Percentiles rank a stretch among this genome's conserved stretches.
Conservation (phyloP, 768 basidiomycete species). For the Rhizopogon roseolus region DNA sequence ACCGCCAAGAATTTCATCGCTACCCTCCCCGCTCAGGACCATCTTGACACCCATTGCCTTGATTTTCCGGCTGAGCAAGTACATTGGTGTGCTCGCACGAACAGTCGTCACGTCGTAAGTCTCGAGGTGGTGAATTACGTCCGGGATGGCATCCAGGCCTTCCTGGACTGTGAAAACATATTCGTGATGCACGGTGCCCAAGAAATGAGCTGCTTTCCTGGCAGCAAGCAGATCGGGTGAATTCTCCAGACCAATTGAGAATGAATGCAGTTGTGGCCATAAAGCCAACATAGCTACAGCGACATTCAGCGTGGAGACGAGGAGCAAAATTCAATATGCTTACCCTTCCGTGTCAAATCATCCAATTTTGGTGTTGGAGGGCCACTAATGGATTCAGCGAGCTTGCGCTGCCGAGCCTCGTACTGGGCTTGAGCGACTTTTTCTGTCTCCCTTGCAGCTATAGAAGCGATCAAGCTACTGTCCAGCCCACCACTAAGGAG, state of each 20-base stretch:
- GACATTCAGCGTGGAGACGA: conserved; percentile 1
- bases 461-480: conserved; percentile 91
- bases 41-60: conserved; percentile 99
- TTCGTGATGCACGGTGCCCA: conserved; percentile 96
- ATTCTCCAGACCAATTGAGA: conserved; percentile 91
- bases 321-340: conserved; percentile 7
- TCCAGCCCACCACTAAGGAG: conserved; percentile 93
- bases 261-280: conserved; percentile 97
- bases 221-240: conserved; percentile 96
- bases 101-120: conserved; percentile 99
- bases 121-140: conserved; percentile 97
- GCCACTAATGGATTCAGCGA: conserved; percentile 50
- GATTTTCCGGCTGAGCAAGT: conserved; percentile 95
- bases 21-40: conserved; percentile 97
- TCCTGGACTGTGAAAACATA: conserved; percentile 98
- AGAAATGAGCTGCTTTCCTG: conserved; percentile 84
- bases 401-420: conserved; percentile 59
- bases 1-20: conserved; percentile 97
- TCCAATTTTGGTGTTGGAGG: conserved; percentile 47
- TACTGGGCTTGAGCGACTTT: conserved; percentile 79
- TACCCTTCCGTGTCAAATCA: conserved; percentile 52
- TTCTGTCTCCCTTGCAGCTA: conserved; percentile 93
- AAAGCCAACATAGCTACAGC: conserved; percentile 63
- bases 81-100: conserved; percentile 98
- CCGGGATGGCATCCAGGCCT: conserved; percentile 93